Conservation (phyloP, 495 filamentous ascomycete genomes). For the Paragyromitra xinjiangensis region DNA sequence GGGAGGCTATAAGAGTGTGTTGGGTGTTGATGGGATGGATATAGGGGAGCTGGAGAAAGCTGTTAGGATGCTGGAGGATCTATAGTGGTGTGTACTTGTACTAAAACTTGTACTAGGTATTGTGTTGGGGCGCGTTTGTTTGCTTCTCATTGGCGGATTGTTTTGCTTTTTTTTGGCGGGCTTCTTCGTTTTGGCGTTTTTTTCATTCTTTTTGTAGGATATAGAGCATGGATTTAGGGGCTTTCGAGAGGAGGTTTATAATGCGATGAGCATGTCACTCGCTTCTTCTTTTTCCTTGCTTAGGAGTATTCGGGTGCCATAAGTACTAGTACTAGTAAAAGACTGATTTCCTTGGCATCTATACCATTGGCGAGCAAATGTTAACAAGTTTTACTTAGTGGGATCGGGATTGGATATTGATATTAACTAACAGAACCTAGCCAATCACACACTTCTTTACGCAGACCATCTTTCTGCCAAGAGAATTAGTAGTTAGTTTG, state of each 20-base stretch:
- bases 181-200: constrained; percentile 15
- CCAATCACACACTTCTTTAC: not conserved
- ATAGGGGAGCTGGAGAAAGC: constrained; percentile 82
- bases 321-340: not conserved
- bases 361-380: not conserved
- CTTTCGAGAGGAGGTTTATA: not conserved
- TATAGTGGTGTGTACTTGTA: constrained; percentile 7
- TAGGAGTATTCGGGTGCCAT: not conserved
- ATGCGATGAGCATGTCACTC: not conserved
- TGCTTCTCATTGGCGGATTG: not conserved
- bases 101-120: constrained; percentile 4
- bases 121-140: not conserved
- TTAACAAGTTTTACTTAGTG: not conserved
- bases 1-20: constrained; percentile 81
- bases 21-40: constrained; percentile 91
- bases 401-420: not conserved
- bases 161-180: constrained; percentile 7
- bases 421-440: not conserved
- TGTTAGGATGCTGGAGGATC: constrained; percentile 73
- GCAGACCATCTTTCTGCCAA: not conserved
- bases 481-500: not conserved
- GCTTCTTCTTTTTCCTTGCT: not conserved
- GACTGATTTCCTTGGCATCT: not conserved
- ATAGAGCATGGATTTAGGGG: too few relatives aligned
- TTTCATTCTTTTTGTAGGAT: constrained; percentile 1